phyloP scores from a whole-genome alignment of 352 stramenopile species.

The Phytophthora pinifolia region DNA sequence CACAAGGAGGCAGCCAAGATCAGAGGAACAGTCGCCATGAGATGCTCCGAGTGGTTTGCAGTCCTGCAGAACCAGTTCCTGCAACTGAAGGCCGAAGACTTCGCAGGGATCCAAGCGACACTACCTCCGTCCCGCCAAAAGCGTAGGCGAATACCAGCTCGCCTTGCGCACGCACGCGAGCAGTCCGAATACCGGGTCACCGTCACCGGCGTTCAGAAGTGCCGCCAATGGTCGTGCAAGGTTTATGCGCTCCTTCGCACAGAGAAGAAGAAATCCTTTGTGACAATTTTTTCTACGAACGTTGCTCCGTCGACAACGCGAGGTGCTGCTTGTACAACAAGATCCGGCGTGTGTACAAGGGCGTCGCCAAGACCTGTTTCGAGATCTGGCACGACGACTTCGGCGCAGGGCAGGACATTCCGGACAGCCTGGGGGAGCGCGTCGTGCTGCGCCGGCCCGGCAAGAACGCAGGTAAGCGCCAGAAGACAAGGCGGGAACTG shows the following conservation, averaged over 20 bases:
- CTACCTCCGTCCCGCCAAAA: neutral
- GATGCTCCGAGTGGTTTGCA: neutral
- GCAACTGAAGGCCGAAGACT: conserved; percentile 3
- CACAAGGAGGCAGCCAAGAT: neutral
- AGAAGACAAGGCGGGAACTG: too few relatives aligned
- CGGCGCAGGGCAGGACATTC: conserved; percentile 5
- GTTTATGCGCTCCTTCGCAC: conserved; percentile 3
- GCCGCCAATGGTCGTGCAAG: neutral
- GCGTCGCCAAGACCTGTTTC: conserved; percentile 20
- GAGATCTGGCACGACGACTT: conserved; percentile 27
- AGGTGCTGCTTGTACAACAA: conserved; percentile 24
- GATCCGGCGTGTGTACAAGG: conserved; percentile 7
- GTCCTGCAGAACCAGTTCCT: conserved; percentile 11
- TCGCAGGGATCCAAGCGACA: neutral
- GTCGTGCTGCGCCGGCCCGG: too few relatives aligned
- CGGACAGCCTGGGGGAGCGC: conserved; percentile 13
- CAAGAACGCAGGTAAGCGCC: too few relatives aligned
- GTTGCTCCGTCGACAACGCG: conserved; percentile 15
- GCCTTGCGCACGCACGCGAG: conserved; percentile 1
- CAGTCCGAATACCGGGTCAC: conserved; percentile 1
- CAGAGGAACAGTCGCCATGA: neutral
- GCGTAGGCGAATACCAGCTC: neutral
- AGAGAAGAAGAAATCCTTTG: conserved; percentile 18
- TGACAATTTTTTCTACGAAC: conserved; percentile 22
- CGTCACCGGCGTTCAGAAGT: too few relatives aligned